Evolutionary conservation across 2,329 filamentous ascomycete genomes (phyloP), one percentile per base, ranked within the genome.

Genomic region (Mycosphaerella arachidis): DNA sequence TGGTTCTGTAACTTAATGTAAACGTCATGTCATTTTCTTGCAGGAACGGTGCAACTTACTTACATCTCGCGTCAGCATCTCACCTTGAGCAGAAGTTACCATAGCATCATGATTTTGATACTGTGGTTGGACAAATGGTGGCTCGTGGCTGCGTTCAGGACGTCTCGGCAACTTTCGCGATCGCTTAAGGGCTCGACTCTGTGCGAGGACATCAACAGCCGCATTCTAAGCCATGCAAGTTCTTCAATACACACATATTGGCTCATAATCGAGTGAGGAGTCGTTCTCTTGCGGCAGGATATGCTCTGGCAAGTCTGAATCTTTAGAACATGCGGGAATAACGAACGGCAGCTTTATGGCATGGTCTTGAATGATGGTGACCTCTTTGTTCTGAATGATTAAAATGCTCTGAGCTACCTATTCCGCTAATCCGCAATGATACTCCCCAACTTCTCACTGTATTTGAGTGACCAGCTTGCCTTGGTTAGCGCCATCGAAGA

Each of bases 401-500:
- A 4, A 4, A n/a, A n/a, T 6, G 7, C 13, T 8, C 13, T n/a
- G 40, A n/a, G n/a, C 40, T n/a, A 43, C 18, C 40, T 35, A 43
- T 18, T 6, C n/a, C 16, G n/a, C n/a, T 43, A 16, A 43, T n/a
- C 2, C 13, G n/a, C 16, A 43, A 16, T 7, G n/a, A 43, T 4
- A 18, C 7, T n/a, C 40, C 13, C 4, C 16, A 8, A 3, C 16
- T n/a, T 29, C 29, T 50, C 30, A 52, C 50, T 52, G 50, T 12
- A 74, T 61, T 62, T 76, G 67, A 18, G 78, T 81, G 48, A 79
- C 66, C 56, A 81, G 68, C 71, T 81, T 81, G 18, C 79, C 79
- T 52, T 72, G 75, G 65, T 81, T 81, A 1, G 68, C 73, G 3
- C 80, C 79, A 10, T 74, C 68, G 60, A 81, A 82, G 64, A 82